These are phyloP conservation scores for Lachnellula occidentalis DNA, from an alignment of 2,329 filamentous ascomycete genomes.

Conservation along the genomic window DNA sequence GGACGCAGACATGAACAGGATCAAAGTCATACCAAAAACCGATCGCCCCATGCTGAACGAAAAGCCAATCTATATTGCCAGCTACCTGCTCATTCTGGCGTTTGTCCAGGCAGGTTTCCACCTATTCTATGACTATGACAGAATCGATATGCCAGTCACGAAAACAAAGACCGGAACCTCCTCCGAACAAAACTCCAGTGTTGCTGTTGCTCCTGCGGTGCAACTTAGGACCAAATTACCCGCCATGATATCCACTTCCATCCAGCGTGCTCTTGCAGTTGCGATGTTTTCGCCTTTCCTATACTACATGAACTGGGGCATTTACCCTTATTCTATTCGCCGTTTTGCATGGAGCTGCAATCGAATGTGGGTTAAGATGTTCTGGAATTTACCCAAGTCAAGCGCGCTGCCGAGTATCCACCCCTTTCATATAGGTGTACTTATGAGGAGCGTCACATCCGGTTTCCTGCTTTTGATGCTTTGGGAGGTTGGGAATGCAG, in stretches of 20 bases:
- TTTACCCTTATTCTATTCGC: constrained; percentile 62
- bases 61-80: constrained; percentile 73
- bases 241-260: constrained; percentile 29
- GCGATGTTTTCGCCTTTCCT: constrained; percentile 36
- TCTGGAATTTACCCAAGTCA: constrained; percentile 71
- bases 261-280: constrained; percentile 33
- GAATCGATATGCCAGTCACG: constrained; percentile 37
- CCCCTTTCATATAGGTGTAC: constrained; percentile 52
- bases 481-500: constrained; percentile 71
- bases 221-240: constrained; percentile 34
- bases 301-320: constrained; percentile 41
- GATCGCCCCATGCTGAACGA: constrained; percentile 80
- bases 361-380: constrained; percentile 62
- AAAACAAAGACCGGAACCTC: constrained; percentile 30
- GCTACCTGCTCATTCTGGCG: constrained; percentile 63
- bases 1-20: constrained; percentile 61
- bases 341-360: constrained; percentile 62
- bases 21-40: constrained; percentile 62
- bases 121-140: constrained; percentile 68
- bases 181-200: constrained; percentile 34
- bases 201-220: constrained; percentile 32
- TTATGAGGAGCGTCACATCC: constrained; percentile 52
- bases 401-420: constrained; percentile 55
- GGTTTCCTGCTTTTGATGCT: constrained; percentile 63
- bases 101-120: constrained; percentile 65